phyloP scores from a whole-genome alignment of 768 basidiomycete genomes.

The Tephrocybe sp. region DNA sequence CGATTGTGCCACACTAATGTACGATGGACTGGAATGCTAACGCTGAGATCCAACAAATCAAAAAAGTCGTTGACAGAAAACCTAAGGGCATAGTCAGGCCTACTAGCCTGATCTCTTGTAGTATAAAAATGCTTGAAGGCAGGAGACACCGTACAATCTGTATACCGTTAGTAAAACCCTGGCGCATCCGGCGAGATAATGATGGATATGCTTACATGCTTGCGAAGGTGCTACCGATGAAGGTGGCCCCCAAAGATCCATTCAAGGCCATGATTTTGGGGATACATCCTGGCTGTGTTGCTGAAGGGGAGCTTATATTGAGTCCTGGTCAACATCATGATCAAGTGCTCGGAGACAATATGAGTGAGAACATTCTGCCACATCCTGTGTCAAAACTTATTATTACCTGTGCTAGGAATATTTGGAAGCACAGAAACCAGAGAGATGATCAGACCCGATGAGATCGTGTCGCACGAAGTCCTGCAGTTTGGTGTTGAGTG shows the following conservation, averaged over 20 bases:
- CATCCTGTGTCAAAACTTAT: no score
- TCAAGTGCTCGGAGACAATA: no score
- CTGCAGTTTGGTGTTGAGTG: no score
- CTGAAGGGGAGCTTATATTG: neutral
- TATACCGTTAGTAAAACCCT: neutral
- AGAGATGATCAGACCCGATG: no score
- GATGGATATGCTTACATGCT: neutral
- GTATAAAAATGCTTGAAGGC: slow-evolving; percentile 5
- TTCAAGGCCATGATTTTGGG: neutral
- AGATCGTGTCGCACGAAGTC: no score
- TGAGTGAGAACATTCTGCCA: no score
- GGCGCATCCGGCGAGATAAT: neutral
- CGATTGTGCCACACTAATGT: neutral
- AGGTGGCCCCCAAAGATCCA: neutral
- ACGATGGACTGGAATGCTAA: neutral
- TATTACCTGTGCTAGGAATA: no score
- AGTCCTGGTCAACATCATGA: no score
- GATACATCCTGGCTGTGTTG: neutral
- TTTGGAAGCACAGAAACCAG: no score
- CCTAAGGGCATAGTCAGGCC: neutral
- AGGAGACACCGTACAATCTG: slow-evolving; percentile 2
- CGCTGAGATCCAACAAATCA: slow-evolving; percentile 1
- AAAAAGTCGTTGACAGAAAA: neutral
- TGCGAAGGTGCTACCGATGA: neutral
- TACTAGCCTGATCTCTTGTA: slow-evolving; percentile 5